phyloP scores from a whole-genome alignment of 345 rosid genomes.

The Stellera chamaejasme region DNA sequence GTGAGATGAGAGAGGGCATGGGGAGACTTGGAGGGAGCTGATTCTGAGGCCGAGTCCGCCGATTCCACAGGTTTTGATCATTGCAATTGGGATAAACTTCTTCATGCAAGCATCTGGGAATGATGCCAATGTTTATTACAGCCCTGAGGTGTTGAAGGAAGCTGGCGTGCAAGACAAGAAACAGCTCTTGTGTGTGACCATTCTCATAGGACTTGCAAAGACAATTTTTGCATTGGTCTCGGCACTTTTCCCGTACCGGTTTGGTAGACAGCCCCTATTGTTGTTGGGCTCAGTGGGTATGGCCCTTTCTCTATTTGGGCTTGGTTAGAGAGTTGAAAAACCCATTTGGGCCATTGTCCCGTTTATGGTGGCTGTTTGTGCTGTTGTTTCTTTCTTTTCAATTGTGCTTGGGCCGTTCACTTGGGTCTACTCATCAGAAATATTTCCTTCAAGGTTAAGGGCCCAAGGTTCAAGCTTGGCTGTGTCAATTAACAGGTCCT shows the following conservation, averaged over 20 bases:
- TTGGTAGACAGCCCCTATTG: constrained; percentile 58
- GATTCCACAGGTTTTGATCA: constrained; percentile 42
- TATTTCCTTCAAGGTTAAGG: constrained; percentile 51
- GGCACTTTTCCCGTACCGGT: constrained; percentile 45
- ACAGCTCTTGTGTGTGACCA: constrained; percentile 39
- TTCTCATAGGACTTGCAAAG: constrained; percentile 46
- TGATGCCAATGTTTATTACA: constrained; percentile 56
- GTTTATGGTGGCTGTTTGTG: constrained; percentile 39
- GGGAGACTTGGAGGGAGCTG: constrained; percentile 56
- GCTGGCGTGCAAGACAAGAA: constrained; percentile 50
- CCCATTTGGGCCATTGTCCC: constrained; percentile 47
- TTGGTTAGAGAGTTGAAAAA: constrained; percentile 31
- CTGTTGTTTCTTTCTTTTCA: constrained; percentile 52
- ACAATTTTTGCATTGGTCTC: constrained; percentile 40
- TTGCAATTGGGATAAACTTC: constrained; percentile 60
- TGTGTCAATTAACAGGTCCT: constrained; percentile 52
- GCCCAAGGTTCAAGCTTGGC: constrained; percentile 69
- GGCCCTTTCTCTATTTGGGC: constrained; percentile 31
- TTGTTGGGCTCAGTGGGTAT: constrained; percentile 49
- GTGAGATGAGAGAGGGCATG: constrained; percentile 34
- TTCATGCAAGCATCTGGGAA: constrained; percentile 70
- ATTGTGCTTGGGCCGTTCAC: constrained; percentile 71
- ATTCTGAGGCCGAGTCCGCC: constrained; percentile 35
- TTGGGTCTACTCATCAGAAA: constrained; percentile 72
- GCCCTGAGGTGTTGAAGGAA: constrained; percentile 44